Percentiles rank a stretch among this genome's conserved stretches.
These are phyloP conservation scores for Candolleomyces aberdarensis DNA, from an alignment of 768 basidiomycete genomes.

Conservation along the genomic window DNA sequence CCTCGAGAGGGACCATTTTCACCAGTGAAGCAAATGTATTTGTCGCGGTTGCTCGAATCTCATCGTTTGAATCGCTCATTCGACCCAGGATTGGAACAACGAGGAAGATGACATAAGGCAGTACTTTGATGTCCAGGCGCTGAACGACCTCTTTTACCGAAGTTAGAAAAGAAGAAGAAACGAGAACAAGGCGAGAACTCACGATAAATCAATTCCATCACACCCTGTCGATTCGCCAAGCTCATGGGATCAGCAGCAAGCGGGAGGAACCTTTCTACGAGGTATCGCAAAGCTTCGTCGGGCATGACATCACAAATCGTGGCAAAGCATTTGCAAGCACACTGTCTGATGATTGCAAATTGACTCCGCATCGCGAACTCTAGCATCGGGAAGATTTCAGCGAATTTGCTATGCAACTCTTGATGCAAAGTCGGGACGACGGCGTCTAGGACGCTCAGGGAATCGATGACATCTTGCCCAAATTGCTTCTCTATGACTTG, in stretches of 20 bases:
- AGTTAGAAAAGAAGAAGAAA: neutral
- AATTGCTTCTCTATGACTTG: conserved; percentile 62
- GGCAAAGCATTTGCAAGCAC: conserved; percentile 83
- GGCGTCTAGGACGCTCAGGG: conserved; percentile 84
- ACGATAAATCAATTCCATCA: conserved; percentile 90
- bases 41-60: conserved; percentile 90
- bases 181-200: conserved; percentile 32
- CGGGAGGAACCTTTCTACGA: conserved; percentile 84
- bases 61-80: conserved; percentile 94
- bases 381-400: conserved; percentile 73
- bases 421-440: conserved; percentile 73
- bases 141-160: conserved; percentile 81
- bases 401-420: conserved; percentile 65
- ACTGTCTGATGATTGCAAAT: conserved; percentile 88
- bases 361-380: conserved; percentile 76
- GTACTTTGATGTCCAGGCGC: conserved; percentile 85
- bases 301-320: conserved; percentile 87
- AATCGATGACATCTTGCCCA: conserved; percentile 91
- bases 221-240: conserved; percentile 80
- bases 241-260: conserved; percentile 75
- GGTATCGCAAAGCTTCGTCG: conserved; percentile 79
- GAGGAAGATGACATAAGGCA: conserved; percentile 96
- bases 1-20: conserved; percentile 98
- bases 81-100: conserved; percentile 94
- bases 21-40: conserved; percentile 96